These are phyloP conservation scores for Penicillium bialowiezense DNA, from an alignment of 495 filamentous ascomycete genomes.

Conservation along the genomic window DNA sequence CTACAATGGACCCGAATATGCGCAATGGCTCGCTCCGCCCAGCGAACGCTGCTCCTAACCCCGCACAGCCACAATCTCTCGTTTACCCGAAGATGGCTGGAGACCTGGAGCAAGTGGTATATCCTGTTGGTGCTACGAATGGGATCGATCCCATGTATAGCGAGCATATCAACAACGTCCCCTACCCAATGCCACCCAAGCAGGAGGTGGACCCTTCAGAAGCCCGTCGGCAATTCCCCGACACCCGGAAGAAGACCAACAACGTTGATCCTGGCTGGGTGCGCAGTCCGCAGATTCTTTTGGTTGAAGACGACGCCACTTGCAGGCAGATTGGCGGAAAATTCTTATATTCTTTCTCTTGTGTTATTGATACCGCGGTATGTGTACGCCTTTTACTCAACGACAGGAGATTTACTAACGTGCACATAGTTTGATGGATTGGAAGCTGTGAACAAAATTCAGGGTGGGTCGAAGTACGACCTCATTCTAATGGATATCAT, in stretches of 20 bases:
- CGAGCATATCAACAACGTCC: conserved; percentile 91
- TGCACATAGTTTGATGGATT: conserved; percentile 74
- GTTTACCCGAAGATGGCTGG: conserved; percentile 51
- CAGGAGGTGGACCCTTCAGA: conserved; percentile 48
- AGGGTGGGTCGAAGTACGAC: conserved; percentile 78
- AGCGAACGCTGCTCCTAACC: conserved; percentile 51
- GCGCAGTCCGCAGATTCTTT: conserved; percentile 76
- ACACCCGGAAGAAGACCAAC: conserved; percentile 64
- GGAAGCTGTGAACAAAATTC: conserved; percentile 91
- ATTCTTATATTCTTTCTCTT: conserved; percentile 85
- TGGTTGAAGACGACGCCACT: conserved; percentile 95
- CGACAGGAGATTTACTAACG: conserved; percentile 21
- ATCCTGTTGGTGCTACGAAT: conserved; percentile 83
- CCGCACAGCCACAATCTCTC: conserved; percentile 34
- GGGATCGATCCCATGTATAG: conserved; percentile 94
- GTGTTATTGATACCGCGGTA: conserved; percentile 88
- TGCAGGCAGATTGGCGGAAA: conserved; percentile 93
- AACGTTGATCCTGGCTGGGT: conserved; percentile 77
- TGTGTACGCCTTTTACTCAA: conserved; percentile 35
- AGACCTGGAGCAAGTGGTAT: conserved; percentile 80
- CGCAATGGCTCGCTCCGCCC: conserved; percentile 40
- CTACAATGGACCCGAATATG: conserved; percentile 37
- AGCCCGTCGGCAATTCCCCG: conserved; percentile 45
- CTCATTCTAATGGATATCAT: conserved; percentile 99
- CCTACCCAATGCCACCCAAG: conserved; percentile 69